Percentiles rank a stretch among this genome's conserved stretches.
Evolutionary conservation across 2,329 filamentous ascomycete genomes (phyloP).

Genomic region (Aspergillus persii): DNA sequence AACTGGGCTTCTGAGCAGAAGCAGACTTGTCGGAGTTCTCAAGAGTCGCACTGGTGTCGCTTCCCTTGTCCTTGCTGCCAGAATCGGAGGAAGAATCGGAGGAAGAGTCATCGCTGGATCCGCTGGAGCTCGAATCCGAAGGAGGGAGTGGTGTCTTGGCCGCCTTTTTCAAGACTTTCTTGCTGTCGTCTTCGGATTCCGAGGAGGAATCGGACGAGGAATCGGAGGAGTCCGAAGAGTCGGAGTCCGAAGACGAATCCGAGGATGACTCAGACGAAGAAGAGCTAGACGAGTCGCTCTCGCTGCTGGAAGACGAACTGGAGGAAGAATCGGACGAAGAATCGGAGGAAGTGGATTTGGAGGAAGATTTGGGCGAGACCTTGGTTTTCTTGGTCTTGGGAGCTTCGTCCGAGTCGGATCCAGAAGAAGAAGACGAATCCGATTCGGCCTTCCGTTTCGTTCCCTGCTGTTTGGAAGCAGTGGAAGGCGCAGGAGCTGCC

Average conservation of each 20-base stretch:
- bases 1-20: conserved; percentile 39
- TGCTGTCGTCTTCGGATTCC: conserved; percentile 26
- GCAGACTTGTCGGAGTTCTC: conserved; percentile 24
- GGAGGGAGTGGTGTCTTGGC: conserved; percentile 37
- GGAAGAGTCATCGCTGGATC: conserved; percentile 24
- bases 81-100: conserved; percentile 23
- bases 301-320: conserved; percentile 28
- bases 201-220: conserved; percentile 9
- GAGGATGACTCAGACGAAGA: conserved; percentile 13
- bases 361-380: conserved; percentile 26
- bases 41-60: conserved; percentile 33
- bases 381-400: conserved; percentile 56
- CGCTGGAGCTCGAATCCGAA: conserved; percentile 30
- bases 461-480: conserved; percentile 34
- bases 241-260: conserved; percentile 31
- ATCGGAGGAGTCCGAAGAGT: conserved; percentile 15
- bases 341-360: conserved; percentile 33
- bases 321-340: conserved; percentile 20
- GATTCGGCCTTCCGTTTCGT: conserved; percentile 60
- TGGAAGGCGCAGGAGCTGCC: conserved; percentile 35
- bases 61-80: conserved; percentile 17
- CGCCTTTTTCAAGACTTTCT: conserved; percentile 33
- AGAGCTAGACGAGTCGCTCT: conserved; percentile 14
- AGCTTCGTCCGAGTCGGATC: conserved; percentile 40
- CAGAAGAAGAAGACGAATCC: conserved; percentile 39